A percentile compares a stretch with the other conserved stretches of the same genome.
phyloP scores from a whole-genome alignment of 345 rosid genomes.

The Euclidium syriacum region DNA sequence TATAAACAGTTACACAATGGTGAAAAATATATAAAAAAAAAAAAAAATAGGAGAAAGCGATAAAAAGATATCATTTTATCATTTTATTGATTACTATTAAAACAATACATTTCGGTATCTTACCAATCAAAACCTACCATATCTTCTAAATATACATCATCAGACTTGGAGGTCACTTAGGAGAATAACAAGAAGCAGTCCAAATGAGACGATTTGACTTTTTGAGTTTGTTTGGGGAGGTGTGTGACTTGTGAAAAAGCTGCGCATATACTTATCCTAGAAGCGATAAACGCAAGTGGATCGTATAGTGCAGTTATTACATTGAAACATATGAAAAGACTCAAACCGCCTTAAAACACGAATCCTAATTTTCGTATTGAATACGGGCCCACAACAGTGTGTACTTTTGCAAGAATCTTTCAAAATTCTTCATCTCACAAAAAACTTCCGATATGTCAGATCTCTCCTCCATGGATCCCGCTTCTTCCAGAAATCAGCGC shows the following conservation, averaged over 20 bases:
- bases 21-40: too few species aligned
- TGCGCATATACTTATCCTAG: not conserved
- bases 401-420: constrained; percentile 9
- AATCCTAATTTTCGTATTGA: not conserved
- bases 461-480: constrained; percentile 30
- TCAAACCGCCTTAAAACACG: constrained; percentile 13
- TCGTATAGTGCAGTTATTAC: not conserved
- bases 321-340: not conserved
- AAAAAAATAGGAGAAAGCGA: too few species aligned
- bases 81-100: too few species aligned
- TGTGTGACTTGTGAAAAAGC: too few species aligned
- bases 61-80: too few species aligned
- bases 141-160: too few species aligned
- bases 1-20: too few species aligned
- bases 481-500: constrained; percentile 26
- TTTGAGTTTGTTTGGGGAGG: not conserved
- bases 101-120: too few species aligned
- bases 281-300: not conserved
- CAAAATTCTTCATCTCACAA: constrained; percentile 3
- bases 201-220: not conserved
- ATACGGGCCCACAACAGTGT: constrained; percentile 15
- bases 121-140: too few species aligned
- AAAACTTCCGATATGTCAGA: constrained; percentile 22
- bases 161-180: too few species aligned
- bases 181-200: too few species aligned